Evolutionary conservation across 1,284 basidiomycete genomes (phyloP).

Genomic region (Malassezia globosa): DNA sequence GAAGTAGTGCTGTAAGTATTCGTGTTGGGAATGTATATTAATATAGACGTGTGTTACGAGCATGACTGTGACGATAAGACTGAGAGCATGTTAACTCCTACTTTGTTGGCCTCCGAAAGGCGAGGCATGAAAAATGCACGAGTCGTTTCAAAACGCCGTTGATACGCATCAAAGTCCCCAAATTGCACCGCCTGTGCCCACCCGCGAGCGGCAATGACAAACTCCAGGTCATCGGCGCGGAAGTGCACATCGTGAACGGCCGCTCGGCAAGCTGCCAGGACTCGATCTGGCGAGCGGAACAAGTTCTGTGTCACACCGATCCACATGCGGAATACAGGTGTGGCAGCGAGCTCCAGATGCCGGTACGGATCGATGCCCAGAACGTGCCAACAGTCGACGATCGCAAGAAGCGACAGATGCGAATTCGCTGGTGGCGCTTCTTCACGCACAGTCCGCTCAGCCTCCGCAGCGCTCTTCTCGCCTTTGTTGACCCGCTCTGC

Average conservation of each 20-base stretch:
- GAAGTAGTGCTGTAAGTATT: background rate
- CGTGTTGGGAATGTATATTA: too few species aligned
- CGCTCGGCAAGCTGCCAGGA: constrained; percentile 49
- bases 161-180: constrained; percentile 81
- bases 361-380: constrained; percentile 78
- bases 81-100: constrained; percentile 84
- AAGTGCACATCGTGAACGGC: constrained; percentile 71
- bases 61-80: constrained; percentile 52
- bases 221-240: constrained; percentile 80
- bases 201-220: constrained; percentile 83
- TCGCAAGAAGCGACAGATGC: constrained; percentile 87
- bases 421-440: constrained; percentile 58
- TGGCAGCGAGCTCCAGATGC: constrained; percentile 85
- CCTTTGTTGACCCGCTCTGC: constrained; percentile 39
- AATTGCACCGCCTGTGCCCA: constrained; percentile 69
- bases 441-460: background rate
- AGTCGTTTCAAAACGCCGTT: constrained; percentile 70
- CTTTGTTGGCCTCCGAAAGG: constrained; percentile 71
- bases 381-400: constrained; percentile 95
- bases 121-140: constrained; percentile 67
- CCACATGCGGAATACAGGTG: constrained; percentile 91
- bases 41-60: too few species aligned
- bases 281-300: constrained; percentile 56
- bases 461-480: background rate
- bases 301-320: constrained; percentile 94